Evolutionary conservation across 352 stramenopile genomes (phyloP).

Genomic region (Pythium folliculosum): DNA sequence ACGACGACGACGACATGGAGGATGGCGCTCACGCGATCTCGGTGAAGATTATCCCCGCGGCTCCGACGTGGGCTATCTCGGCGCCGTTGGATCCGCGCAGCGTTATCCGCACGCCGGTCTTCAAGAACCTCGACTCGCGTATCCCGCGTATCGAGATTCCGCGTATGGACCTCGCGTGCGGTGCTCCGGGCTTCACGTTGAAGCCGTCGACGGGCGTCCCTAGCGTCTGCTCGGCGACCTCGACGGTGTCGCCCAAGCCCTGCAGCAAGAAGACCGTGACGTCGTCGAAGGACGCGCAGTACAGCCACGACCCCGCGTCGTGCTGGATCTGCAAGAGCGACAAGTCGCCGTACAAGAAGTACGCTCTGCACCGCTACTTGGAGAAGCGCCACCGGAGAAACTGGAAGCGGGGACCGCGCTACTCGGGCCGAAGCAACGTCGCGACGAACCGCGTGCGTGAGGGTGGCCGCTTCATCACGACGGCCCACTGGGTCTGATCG

Average conservation of each 20-base stretch:
- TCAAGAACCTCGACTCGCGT: slow-evolving; percentile 76
- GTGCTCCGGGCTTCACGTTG: slow-evolving; percentile 17
- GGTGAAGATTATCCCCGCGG: slow-evolving; percentile 48
- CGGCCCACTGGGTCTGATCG: slow-evolving; percentile 77
- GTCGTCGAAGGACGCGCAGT: slow-evolving; percentile 32
- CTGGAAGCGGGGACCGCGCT: slow-evolving; percentile 83
- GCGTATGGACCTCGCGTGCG: slow-evolving; percentile 69
- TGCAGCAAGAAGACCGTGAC: slow-evolving; percentile 47
- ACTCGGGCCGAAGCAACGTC: slow-evolving; percentile 77
- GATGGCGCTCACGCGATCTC: slow-evolving; percentile 33
- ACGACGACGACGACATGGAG: slow-evolving; percentile 49
- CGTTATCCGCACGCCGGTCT: slow-evolving; percentile 75
- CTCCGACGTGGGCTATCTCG: slow-evolving; percentile 52
- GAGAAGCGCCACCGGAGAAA: slow-evolving; percentile 83
- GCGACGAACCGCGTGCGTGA: slow-evolving; percentile 80
- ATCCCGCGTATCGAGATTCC: slow-evolving; percentile 69
- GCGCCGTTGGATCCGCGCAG: slow-evolving; percentile 74
- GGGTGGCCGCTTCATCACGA: slow-evolving; percentile 81
- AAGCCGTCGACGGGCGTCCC: slow-evolving; percentile 18
- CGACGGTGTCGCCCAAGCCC: slow-evolving; percentile 52
- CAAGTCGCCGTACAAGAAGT: slow-evolving; percentile 83
- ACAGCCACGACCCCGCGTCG: slow-evolving; percentile 68
- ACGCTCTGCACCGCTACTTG: slow-evolving; percentile 76
- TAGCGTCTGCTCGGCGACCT: slow-evolving; percentile 12
- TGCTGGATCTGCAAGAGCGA: slow-evolving; percentile 90